Conservation (phyloP, 2,329 filamentous ascomycete species). For the Epichloe gansuensis region DNA sequence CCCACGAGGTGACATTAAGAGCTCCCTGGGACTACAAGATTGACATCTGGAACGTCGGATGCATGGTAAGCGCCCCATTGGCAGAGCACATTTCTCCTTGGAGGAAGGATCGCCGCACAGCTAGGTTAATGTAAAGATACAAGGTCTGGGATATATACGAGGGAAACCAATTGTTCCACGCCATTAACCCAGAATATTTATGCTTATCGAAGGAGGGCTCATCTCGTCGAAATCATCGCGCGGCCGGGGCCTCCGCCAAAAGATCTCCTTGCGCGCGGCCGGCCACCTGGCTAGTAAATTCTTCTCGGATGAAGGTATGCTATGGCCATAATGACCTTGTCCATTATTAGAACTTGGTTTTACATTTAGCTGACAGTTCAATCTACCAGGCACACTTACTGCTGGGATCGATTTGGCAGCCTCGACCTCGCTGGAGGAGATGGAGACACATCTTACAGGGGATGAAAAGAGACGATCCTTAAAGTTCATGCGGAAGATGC, state of each 20-base stretch:
- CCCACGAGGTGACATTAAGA: slow-evolving; percentile 34
- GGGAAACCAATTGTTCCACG: slow-evolving; percentile 30
- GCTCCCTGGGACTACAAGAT: slow-evolving; percentile 31
- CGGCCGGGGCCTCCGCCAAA: slow-evolving; percentile 20
- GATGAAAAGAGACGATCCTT: too few species aligned
- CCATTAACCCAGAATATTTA: slow-evolving; percentile 23
- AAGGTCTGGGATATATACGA: slow-evolving; percentile 39
- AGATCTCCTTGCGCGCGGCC: slow-evolving; percentile 1
- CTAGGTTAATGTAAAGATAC: background rate
- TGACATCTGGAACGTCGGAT: slow-evolving; percentile 40
- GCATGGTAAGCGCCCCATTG: slow-evolving; percentile 25
- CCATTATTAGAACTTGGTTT: too few species aligned
- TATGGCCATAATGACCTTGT: too few species aligned
- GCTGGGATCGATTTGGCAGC: too few species aligned
- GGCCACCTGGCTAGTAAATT: slow-evolving; percentile 22
- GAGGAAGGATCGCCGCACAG: background rate
- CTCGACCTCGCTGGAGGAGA: too few species aligned
- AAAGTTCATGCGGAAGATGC: too few species aligned
- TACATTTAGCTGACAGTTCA: too few species aligned
- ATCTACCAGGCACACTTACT: too few species aligned
- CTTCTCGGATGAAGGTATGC: slow-evolving; percentile 23
- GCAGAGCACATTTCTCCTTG: background rate
- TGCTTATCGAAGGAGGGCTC: slow-evolving; percentile 28
- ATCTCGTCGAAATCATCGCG: slow-evolving; percentile 36
- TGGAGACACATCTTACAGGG: too few species aligned